Evolutionary conservation across 225 moss, liverwort and hornwort genomes (phyloP), one percentile per base, ranked within the genome.

Genomic region (Pleurozium schreberi): DNA sequence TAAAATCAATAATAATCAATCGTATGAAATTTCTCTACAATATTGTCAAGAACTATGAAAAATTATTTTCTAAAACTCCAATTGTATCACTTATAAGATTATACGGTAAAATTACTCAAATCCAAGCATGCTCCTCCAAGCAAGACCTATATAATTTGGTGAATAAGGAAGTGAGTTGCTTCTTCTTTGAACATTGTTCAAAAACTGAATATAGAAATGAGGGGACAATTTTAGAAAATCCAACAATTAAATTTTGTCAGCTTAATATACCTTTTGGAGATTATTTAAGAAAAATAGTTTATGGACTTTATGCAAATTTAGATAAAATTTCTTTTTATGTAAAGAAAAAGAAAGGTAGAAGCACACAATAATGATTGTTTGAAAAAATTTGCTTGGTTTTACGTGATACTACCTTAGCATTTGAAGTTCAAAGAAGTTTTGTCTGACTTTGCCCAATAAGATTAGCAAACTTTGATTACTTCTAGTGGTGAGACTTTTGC

Each of bases 51-150:
- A 49, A 75, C 8, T 20, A 1, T 12, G 1, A 12, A 49, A 33
- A 49, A 33, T 20, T 1, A 8, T 11, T 6, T 52, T 22, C 23
- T 14, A 2, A 36, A 76, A 22, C 20, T 75, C 20, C 7, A 18
- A 34, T 36, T 0, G 14, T 22, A 52, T 76, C 8, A 22, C 14
- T 52, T 36, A 36, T 1, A 14, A 76, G 14, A 76, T 50, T 52
- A 14, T 22, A 36, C 22, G 5, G 52, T 36, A 52, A 14, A 9
- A 14, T 22, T 34, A 34, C 0, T 33, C 11, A 34, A 76, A 36
- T 22, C 8, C 3, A 14, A 76, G 0, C 1, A 36, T 36, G 3
- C 9, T 76, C 8, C 1, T 0, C 3, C 1, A 13, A 21, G 34
- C 8, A 52, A 76, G 13, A 76, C 1, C 14, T 76, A 52, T 21